Percentiles rank a stretch among this genome's conserved stretches.
These are phyloP conservation scores for Aristolochia contorta DNA, from an alignment of 164 flowering plant genomes.

Conservation along the genomic window DNA sequence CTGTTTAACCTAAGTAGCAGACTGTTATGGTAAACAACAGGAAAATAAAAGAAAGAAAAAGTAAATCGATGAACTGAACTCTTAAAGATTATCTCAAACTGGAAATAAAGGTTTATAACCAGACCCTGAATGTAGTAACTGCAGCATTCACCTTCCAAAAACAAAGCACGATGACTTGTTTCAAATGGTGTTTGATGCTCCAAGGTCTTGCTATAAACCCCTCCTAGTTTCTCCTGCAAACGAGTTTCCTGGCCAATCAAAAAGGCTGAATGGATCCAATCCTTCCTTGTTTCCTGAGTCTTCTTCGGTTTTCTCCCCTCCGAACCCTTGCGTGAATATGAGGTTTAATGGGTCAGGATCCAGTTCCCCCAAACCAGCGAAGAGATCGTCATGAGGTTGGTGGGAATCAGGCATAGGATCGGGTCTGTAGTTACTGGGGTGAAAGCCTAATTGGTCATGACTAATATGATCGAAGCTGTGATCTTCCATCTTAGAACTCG, in stretches of 20 bases:
- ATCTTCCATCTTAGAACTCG: conserved; percentile 14
- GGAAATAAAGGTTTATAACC: conserved; percentile 20
- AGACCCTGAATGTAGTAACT: conserved; percentile 21
- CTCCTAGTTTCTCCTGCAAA: conserved; percentile 21
- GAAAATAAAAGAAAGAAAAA: neutral
- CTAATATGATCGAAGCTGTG: conserved; percentile 14
- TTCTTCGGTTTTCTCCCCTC: conserved; percentile 17
- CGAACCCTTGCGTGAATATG: conserved; percentile 36
- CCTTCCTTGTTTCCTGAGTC: conserved; percentile 22
- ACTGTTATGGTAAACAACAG: conserved; percentile 21
- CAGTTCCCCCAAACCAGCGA: conserved; percentile 58
- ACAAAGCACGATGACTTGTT: conserved; percentile 3
- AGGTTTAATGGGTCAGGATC: conserved; percentile 51
- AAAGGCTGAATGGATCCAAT: conserved; percentile 47
- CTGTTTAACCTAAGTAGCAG: conserved; percentile 1
- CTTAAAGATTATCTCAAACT: conserved; percentile 8
- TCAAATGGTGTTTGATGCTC: conserved; percentile 6
- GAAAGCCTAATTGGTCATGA: neutral
- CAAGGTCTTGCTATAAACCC: conserved; percentile 34
- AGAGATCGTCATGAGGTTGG: conserved; percentile 43
- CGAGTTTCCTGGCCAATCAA: conserved; percentile 49
- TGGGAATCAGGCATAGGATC: conserved; percentile 18
- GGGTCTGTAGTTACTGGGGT: conserved; percentile 22
- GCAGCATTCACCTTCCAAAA: conserved; percentile 25
- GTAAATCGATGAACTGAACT: neutral